phyloP scores from a whole-genome alignment of 306 rosid species.

The Prunus armeniaca region DNA sequence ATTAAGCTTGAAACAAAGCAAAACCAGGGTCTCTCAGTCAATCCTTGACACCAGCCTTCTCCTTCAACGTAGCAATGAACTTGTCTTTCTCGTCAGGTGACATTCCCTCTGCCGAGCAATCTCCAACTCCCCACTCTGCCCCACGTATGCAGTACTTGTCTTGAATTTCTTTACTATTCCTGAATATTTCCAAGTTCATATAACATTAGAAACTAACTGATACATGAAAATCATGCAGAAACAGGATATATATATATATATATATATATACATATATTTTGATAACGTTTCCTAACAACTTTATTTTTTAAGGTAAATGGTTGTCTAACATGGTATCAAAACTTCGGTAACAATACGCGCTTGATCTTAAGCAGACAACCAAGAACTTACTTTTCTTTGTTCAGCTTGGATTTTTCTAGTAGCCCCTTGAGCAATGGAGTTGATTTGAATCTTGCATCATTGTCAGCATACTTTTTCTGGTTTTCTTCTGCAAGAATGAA shows the following conservation, averaged over 20 bases:
- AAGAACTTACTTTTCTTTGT: slow-evolving; percentile 71
- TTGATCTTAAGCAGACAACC: not conserved
- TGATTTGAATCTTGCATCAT: slow-evolving; percentile 69
- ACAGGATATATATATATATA: not conserved
- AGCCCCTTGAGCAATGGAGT: slow-evolving; percentile 69
- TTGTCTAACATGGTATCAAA: not conserved
- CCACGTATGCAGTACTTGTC: slow-evolving; percentile 91
- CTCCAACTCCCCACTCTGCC: slow-evolving; percentile 97
- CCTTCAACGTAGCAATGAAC: slow-evolving; percentile 71
- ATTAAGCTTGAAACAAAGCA: not conserved
- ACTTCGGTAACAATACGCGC: not conserved
- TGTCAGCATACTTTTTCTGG: slow-evolving; percentile 79
- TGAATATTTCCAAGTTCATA: slow-evolving; percentile 18
- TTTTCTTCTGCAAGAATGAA: slow-evolving; percentile 62
- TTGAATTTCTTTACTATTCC: slow-evolving; percentile 59
- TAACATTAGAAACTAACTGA: not conserved
- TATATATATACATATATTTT: not conserved
- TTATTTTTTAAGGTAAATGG: not conserved
- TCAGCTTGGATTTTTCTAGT: slow-evolving; percentile 72
- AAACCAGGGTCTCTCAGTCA: not conserved
- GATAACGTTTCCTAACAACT: not conserved
- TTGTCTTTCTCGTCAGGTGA: slow-evolving; percentile 62
- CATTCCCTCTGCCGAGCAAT: slow-evolving; percentile 86
- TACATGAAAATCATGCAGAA: not conserved
- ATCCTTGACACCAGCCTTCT: slow-evolving; percentile 52